Evolutionary conservation across 2,329 filamentous ascomycete species (phyloP).

Genomic region (Fusarium hostae): DNA sequence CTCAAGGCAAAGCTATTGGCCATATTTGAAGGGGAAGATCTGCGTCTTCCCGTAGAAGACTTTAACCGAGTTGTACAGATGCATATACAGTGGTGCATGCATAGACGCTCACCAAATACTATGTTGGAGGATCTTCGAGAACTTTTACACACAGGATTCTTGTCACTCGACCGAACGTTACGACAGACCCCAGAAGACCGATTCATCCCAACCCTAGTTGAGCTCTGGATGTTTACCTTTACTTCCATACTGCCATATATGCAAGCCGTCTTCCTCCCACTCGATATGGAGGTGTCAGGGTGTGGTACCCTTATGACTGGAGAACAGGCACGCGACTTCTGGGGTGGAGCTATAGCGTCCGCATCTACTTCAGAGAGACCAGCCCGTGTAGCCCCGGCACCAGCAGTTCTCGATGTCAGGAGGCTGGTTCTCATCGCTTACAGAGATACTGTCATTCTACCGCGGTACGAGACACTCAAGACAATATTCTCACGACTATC

Average conservation of each 20-base stretch:
- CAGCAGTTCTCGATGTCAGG: constrained; percentile 80
- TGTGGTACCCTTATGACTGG: constrained; percentile 80
- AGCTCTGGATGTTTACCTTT: constrained; percentile 94
- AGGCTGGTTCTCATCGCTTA: constrained; percentile 88
- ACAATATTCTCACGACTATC: constrained; percentile 89
- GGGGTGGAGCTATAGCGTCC: constrained; percentile 74
- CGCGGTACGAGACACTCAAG: constrained; percentile 88
- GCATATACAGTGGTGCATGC: constrained; percentile 81
- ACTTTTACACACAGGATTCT: constrained; percentile 82
- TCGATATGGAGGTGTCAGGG: constrained; percentile 94
- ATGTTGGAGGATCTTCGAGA: constrained; percentile 82
- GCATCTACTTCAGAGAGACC: constrained; percentile 46
- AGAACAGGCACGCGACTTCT: constrained; percentile 88
- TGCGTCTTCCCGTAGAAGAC: constrained; percentile 83
- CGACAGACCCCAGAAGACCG: constrained; percentile 83
- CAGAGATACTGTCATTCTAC: constrained; percentile 87
- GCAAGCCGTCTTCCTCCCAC: constrained; percentile 91
- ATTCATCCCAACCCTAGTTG: constrained; percentile 89
- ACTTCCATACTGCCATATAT: constrained; percentile 91
- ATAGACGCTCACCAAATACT: constrained; percentile 74
- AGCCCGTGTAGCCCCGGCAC: constrained; percentile 59
- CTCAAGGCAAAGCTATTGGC: constrained; percentile 79
- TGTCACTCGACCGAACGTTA: constrained; percentile 85
- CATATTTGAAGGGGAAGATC: constrained; percentile 84
- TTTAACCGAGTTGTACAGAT: constrained; percentile 83